Base-by-base conservation (phyloP, 2,329 filamentous ascomycete genomes). In the Aschersonia sp. region DNA sequence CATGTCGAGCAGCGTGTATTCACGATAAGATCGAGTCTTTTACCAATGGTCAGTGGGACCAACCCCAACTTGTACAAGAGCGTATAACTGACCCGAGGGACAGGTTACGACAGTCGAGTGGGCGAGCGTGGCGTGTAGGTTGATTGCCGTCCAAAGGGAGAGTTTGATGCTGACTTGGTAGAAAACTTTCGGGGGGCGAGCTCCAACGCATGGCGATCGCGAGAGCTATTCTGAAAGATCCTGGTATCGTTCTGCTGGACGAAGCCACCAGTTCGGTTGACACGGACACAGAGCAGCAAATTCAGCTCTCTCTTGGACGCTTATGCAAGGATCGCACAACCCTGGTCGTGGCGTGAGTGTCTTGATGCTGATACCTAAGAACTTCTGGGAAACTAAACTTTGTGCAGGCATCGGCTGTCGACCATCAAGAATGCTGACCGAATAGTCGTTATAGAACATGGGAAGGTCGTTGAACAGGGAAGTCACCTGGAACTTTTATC, bases 191-290 rank as follows among this genome's bases (percentile, higher is more conserved):
- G 4, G 80, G 80, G 1, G 80, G 80, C 30, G 79, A 84, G 57
- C 63, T 82, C 5, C 80, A 84, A 55, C 74, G 80, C 44, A 72
- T 83, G 31, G 79, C 80, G 5, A 83, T 83, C 57, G 80, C 80
- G 6, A 76, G 85, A 30, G 83, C 85, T 1, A 74, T 90, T 44
- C 67, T 89, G 53, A 85, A 86, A 62, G 74, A 76, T 50, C 84
- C 85, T 0, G 79, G 85, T 48, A 80, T 89, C 50, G 78, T 90
- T 8, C 72, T 90, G 40, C 72, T 90, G 1, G 85, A 90, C 53
- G 85, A 89, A 61, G 81, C 85, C 1, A 88, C 87, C 4, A 87
- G 83, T 39, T 81, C 85, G 6, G 80, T 90, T 49, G 80, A 87
- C 51, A 81, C 81, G 0, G 76, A 81, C 35, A 83, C 79, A 1